These are phyloP conservation scores for Medicago arabica DNA, from an alignment of 306 rosid species.

Conservation along the genomic window DNA sequence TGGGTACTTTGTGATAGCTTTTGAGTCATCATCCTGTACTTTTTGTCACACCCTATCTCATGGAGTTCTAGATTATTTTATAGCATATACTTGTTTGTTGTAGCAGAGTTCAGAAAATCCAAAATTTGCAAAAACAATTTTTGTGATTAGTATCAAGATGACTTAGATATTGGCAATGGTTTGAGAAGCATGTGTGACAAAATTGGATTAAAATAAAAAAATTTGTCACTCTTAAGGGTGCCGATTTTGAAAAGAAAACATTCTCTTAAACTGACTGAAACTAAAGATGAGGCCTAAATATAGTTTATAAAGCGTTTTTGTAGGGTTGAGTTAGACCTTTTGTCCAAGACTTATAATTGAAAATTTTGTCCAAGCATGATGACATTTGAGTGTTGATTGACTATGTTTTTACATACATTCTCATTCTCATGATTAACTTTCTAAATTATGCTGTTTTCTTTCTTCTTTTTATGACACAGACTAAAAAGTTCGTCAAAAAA, in stretches of 20 bases:
- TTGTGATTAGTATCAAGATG: not conserved
- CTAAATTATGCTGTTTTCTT: conserved; percentile 14
- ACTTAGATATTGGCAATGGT: not conserved
- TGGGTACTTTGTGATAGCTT: conserved; percentile 17
- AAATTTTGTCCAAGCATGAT: not conserved
- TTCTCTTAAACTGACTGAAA: too few species aligned
- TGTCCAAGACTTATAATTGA: not conserved
- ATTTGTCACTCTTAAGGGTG: too few species aligned
- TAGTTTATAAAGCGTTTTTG: not conserved
- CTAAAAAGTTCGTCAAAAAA: conserved; percentile 65
- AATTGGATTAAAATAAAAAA: too few species aligned
- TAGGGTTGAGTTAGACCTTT: not conserved
- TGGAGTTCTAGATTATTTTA: too few species aligned
- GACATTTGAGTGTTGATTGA: not conserved
- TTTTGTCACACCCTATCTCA: too few species aligned
- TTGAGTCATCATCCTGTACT: not conserved
- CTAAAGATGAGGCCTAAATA: too few species aligned
- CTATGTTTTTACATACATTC: not conserved
- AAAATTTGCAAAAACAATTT: not conserved
- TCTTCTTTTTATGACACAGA: conserved; percentile 57
- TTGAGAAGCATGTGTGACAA: not conserved
- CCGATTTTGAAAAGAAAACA: too few species aligned
- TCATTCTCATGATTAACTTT: not conserved
- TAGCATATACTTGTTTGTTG: too few species aligned
- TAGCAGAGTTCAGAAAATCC: not conserved